Percentiles rank a stretch among this genome's conserved stretches.
These are phyloP conservation scores for Daldinia loculata DNA, from an alignment of 495 filamentous ascomycete genomes.

Conservation along the genomic window DNA sequence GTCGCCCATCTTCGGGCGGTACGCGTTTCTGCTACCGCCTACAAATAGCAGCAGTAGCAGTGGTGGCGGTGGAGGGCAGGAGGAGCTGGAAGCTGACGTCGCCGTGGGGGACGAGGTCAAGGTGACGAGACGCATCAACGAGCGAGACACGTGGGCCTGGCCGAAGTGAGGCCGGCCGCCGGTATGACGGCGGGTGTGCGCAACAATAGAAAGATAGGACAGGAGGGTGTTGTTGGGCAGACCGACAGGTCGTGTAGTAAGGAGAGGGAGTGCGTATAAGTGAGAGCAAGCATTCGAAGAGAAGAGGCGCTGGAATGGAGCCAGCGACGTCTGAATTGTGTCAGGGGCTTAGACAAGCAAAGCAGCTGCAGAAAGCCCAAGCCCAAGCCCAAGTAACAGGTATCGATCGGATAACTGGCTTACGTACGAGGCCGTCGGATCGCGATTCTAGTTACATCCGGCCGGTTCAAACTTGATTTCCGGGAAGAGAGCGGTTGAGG, in stretches of 20 bases:
- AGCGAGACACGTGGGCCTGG: conserved; percentile 66
- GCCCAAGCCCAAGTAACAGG: conserved; percentile 14
- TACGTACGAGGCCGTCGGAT: conserved; percentile 32
- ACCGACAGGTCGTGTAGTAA: background rate
- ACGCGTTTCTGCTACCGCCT: conserved; percentile 66
- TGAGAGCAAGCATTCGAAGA: background rate
- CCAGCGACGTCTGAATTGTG: conserved; percentile 14
- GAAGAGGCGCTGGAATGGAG: conserved; percentile 15
- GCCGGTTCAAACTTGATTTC: conserved; percentile 28
- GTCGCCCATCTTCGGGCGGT: conserved; percentile 85
- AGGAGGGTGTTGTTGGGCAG: background rate
- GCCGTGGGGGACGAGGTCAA: conserved; percentile 75
- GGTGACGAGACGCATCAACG: conserved; percentile 65
- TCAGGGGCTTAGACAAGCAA: conserved; percentile 2
- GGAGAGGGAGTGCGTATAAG: background rate
- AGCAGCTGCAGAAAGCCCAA: conserved; percentile 9
- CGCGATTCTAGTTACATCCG: conserved; percentile 38
- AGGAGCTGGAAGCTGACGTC: conserved; percentile 49
- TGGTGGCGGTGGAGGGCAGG: conserved; percentile 5
- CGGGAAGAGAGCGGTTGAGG: conserved; percentile 16
- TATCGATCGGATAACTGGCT: conserved; percentile 26
- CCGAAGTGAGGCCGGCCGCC: conserved; percentile 27
- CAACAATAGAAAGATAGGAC: background rate
- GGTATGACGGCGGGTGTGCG: background rate
- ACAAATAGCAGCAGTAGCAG: background rate